Evolutionary conservation across 495 filamentous ascomycete genomes (phyloP).

Genomic region (Echria macrotheca): DNA sequence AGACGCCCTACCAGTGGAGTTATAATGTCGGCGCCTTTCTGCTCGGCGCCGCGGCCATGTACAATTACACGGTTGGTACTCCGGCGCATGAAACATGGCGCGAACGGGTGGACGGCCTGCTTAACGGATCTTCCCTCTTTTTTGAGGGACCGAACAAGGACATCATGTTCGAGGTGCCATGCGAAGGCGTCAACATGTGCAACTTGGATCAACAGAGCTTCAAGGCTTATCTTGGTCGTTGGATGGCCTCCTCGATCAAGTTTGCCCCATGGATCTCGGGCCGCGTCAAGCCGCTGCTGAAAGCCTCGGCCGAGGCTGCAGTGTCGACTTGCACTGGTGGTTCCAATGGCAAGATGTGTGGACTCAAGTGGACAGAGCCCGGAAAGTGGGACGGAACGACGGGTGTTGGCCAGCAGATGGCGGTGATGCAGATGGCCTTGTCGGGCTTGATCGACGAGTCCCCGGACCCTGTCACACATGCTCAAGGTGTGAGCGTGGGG

Average conservation of each 20-base stretch:
- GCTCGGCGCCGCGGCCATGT: conserved; percentile 67
- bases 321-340: conserved; percentile 59
- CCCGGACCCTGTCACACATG: conserved; percentile 53
- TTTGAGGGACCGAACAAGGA: conserved; percentile 40
- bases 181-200: conserved; percentile 59
- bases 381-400: conserved; percentile 48
- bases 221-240: conserved; percentile 72
- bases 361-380: conserved; percentile 59
- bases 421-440: conserved; percentile 61
- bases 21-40: conserved; percentile 70
- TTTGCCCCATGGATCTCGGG: conserved; percentile 60
- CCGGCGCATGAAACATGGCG: conserved; percentile 47
- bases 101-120: conserved; percentile 44
- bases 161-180: conserved; percentile 66
- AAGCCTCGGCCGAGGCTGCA: conserved; percentile 59
- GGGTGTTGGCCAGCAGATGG: conserved; percentile 68
- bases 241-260: conserved; percentile 68
- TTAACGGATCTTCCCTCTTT: conserved; percentile 49
- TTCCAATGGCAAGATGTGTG: conserved; percentile 58
- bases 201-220: conserved; percentile 72
- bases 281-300: conserved; percentile 57
- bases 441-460: conserved; percentile 49
- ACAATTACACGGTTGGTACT: conserved; percentile 49
- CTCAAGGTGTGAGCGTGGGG: conserved; percentile 68
- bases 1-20: conserved; percentile 54